Percentiles rank a stretch among this genome's conserved stretches.
These are phyloP conservation scores for Gremmenia infestans DNA, from an alignment of 2,329 filamentous ascomycete species.

Conservation along the genomic window DNA sequence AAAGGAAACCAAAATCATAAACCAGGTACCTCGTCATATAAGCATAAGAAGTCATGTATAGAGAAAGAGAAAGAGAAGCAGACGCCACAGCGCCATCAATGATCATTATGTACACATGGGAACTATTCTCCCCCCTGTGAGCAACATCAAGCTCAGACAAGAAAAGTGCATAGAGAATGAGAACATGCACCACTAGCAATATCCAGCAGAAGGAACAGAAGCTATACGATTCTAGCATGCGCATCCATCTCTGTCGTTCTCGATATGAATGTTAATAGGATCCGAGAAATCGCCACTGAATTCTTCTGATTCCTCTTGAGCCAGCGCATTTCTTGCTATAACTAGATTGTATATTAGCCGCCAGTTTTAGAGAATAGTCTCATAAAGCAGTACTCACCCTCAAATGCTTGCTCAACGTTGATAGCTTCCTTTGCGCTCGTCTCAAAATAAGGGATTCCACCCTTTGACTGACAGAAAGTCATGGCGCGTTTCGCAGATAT, in stretches of 20 bases:
- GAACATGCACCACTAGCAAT: background rate
- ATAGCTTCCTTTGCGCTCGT: slow-evolving; percentile 98
- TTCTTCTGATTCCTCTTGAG: slow-evolving; percentile 96
- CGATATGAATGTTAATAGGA: slow-evolving; percentile 96
- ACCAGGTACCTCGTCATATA: no score
- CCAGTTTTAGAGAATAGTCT: background rate
- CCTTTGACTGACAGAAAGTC: slow-evolving; percentile 97
- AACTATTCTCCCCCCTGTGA: slow-evolving; percentile 2
- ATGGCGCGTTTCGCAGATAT: slow-evolving; percentile 94
- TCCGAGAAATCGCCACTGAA: slow-evolving; percentile 97
- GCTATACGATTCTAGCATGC: slow-evolving; percentile 61
- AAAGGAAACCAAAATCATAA: no score
- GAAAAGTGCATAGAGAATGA: background rate
- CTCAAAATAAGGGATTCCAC: slow-evolving; percentile 97
- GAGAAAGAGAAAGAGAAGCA: slow-evolving; percentile 22
- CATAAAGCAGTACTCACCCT: slow-evolving; percentile 38
- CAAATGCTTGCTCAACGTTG: slow-evolving; percentile 88
- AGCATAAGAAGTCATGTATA: slow-evolving; percentile 17
- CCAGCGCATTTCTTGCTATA: slow-evolving; percentile 90
- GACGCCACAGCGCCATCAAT: slow-evolving; percentile 30
- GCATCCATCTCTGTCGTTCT: slow-evolving; percentile 88
- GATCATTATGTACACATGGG: slow-evolving; percentile 28
- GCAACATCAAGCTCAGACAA: background rate
- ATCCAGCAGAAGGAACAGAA: slow-evolving; percentile 6
- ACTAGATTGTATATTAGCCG: slow-evolving; percentile 47